Evolutionary conservation across 2,329 filamentous ascomycete species (phyloP), one percentile per base, ranked within the genome.

Genomic region (Fusarium nematophilum): DNA sequence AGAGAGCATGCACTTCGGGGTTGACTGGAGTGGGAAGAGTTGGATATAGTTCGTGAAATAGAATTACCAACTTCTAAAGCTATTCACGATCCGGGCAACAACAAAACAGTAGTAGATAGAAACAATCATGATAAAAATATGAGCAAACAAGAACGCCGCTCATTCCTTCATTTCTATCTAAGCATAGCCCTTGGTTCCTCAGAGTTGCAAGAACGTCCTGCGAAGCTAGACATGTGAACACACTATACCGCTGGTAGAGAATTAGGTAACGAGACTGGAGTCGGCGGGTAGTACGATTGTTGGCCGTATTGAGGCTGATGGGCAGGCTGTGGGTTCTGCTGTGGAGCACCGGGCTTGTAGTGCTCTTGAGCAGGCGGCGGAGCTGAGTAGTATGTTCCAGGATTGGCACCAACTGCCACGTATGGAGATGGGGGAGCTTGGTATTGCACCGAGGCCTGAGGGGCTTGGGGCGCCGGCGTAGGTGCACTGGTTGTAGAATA

Each of bases 391-490:
- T 60, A 59, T 11, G 46, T 37, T 0, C 33, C 39, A 17, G 58
- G 55, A 3, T 23, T 50, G 9, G 51, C 37, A 3, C 15, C 43
- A 11, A 40, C 44, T n/a, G 43, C 15, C 9, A 46, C 17, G 21
- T 59, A 40, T 9, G 63, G 37, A 1, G 46, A 48, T 0, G 51
- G 46, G 15, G 58, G 10, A 11, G 29, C 45, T 2, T 60, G 60
- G 3, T 51, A 44, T 13, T 57, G 45, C 13, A 37, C 40, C 0
- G 43, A 36, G 5, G 53, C 37, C 11, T 37, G 48, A 9, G 17
- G 10, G 0, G 4, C 1, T 2, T 51, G 53, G 2, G 40, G n/a
- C 2, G 9, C 5, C 1, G 25, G 37, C 5, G 37, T 9, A 15
- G 45, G 15, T 10, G 30, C 7, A 2, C 5, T 15, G 0, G 4